These are phyloP conservation scores for Pseudisothecium myosuroides DNA, from an alignment of 225 moss, liverwort and hornwort genomes.

Conservation along the genomic window DNA sequence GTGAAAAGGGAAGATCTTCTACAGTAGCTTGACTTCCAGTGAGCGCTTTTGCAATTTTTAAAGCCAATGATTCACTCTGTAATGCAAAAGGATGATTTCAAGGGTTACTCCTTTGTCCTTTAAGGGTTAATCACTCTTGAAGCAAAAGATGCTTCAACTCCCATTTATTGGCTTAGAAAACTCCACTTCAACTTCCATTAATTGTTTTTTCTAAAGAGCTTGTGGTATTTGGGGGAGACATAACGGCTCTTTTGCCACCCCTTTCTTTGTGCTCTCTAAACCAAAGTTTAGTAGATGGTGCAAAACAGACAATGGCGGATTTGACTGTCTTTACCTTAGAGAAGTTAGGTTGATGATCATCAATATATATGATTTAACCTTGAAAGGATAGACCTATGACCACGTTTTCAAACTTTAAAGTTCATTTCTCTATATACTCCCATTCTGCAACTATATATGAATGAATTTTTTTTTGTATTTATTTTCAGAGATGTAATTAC, in stretches of 20 bases:
- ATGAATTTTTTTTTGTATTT: background rate
- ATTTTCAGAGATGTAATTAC: background rate
- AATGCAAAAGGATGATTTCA: too few relatives aligned
- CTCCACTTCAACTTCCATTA: background rate
- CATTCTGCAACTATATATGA: background rate
- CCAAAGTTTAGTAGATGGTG: background rate
- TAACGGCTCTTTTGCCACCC: background rate
- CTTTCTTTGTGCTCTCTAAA: background rate
- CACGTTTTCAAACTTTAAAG: background rate
- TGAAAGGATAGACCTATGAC: background rate
- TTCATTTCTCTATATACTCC: background rate
- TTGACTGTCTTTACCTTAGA: background rate
- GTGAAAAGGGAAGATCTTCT: too few relatives aligned
- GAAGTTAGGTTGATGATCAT: background rate
- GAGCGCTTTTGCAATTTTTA: too few relatives aligned
- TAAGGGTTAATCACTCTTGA: background rate
- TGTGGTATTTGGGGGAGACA: accelerated
- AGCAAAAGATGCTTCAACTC: background rate
- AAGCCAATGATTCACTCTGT: too few relatives aligned
- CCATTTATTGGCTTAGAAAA: accelerated
- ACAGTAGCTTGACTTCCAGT: too few relatives aligned
- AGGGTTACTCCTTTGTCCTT: too few relatives aligned
- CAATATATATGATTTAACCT: background rate
- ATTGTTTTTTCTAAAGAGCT: background rate
- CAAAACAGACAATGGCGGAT: accelerated